Evolutionary conservation across 2,329 filamentous ascomycete species (phyloP), one percentile per base, ranked within the genome.

Genomic region (Huntiella moniliformis): DNA sequence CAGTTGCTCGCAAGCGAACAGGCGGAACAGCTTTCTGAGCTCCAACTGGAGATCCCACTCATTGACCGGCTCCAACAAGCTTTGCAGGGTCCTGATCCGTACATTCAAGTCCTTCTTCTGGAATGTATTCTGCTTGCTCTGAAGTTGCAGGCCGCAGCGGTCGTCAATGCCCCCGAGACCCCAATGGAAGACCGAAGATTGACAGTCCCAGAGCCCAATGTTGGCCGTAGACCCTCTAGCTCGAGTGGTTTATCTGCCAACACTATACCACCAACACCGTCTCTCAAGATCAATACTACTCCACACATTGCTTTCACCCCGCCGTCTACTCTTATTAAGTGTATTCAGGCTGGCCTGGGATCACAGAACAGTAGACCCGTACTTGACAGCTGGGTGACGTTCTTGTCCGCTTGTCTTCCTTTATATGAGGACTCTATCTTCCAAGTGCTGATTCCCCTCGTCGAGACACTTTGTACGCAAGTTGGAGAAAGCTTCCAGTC

Each of bases 321-420:
- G 15, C 77, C 82, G 2, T 64, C 74, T 12, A 66, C 78, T 33
- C 62, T 98, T n/a, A 70, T 91, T n/a, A 79, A 82, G 51, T 93
- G 84, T 56, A 68, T 98, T 10, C 78, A 85, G 50, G 74, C 77
- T 39, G 91, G 86, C 0, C 78, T 98, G 42, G 77, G 81, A 46
- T 82, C 85, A 3, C 58, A 71, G 2, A 77, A 68, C 45, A 87
- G 83, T 53, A 77, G 84, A 4, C 68, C 77, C 6, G 79, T 92
- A 4, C 66, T 98, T 33, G 87, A 96, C 54, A 87, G 83, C 57
- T 98, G 92, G 92, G 77, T 95, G 7, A 70, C 74, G 28, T 87
- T 98, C 53, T 67, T 98, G 5, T 74, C 77, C 4, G 82, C 88
- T 56, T 83, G 85, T 38, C 65, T 98, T 28, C 85, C 87, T 0